phyloP scores from a whole-genome alignment of 208 protist species.

The Plasmodiophora brassicae region DNA sequence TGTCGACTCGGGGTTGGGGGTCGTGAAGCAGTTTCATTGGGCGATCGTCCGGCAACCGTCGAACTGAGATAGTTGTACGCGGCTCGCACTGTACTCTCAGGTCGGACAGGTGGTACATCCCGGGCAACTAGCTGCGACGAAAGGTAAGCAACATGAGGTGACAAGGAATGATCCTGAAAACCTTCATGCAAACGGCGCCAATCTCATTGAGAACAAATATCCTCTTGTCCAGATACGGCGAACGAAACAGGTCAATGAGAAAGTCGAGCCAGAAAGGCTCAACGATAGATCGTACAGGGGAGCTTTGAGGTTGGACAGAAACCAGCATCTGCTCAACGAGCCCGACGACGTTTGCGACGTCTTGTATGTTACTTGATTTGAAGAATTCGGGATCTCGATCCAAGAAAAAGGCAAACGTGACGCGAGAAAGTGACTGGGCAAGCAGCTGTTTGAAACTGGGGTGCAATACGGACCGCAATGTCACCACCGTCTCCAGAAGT shows the following conservation, averaged over 20 bases:
- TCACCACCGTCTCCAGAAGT: neutral
- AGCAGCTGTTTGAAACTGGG: neutral
- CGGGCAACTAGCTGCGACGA: neutral
- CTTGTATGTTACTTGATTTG: neutral
- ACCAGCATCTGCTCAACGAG: neutral
- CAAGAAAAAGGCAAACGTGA: neutral
- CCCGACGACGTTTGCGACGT: neutral
- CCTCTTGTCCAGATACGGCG: neutral
- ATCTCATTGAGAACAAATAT: neutral
- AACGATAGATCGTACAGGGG: neutral
- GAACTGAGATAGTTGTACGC: too few relatives aligned
- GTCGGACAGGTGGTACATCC: neutral
- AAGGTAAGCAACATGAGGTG: neutral
- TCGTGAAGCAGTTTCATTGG: neutral
- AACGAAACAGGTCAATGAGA: neutral
- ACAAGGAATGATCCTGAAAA: neutral
- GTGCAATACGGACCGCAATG: neutral
- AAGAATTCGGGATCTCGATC: neutral
- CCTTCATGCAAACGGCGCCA: neutral
- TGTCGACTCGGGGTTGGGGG: neutral
- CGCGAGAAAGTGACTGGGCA: neutral
- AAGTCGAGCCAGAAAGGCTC: neutral
- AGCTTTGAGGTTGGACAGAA: neutral
- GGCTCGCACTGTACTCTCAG: too few relatives aligned
- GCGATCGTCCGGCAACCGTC: too few relatives aligned